Percentiles rank a stretch among this genome's conserved stretches.
Conservation (phyloP, 2,329 filamentous ascomycete species). For the Tolypocladium sp. region DNA sequence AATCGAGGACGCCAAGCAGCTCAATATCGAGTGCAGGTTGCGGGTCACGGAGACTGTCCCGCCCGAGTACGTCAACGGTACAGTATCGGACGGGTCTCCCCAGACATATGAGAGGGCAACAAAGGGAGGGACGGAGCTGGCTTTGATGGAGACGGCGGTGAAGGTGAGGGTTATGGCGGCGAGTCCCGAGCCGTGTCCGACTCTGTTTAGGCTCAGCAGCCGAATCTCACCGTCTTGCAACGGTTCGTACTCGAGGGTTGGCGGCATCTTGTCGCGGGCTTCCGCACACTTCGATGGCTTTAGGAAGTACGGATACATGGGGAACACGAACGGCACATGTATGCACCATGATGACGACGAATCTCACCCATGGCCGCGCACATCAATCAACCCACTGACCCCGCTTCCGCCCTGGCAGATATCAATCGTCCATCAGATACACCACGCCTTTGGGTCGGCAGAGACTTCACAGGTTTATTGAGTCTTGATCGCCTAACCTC, state of each 20-base stretch:
- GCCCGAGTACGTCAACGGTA: neutral
- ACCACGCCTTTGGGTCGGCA: too few relatives aligned
- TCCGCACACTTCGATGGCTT: neutral
- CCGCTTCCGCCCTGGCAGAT: neutral
- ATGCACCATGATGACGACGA: neutral
- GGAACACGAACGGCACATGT: neutral
- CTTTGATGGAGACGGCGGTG: neutral
- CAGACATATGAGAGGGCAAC: neutral
- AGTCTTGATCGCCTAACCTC: too few relatives aligned
- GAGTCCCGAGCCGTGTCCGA: neutral
- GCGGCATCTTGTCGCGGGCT: neutral
- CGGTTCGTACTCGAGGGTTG: neutral
- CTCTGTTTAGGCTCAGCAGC: neutral
- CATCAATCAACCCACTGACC: neutral
- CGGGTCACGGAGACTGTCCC: neutral
- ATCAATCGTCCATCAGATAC: neutral
- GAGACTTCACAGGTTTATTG: too few relatives aligned
- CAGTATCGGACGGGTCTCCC: neutral
- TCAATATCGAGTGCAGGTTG: neutral
- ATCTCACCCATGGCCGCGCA: neutral
- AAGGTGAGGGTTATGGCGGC: neutral
- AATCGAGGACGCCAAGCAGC: neutral
- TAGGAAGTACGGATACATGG: neutral
- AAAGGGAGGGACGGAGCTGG: neutral
- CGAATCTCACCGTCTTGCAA: neutral